A percentile compares a stretch with the other conserved stretches of the same genome.
phyloP scores from a whole-genome alignment of 2,329 filamentous ascomycete species.

The Cladorrhinum sp. region DNA sequence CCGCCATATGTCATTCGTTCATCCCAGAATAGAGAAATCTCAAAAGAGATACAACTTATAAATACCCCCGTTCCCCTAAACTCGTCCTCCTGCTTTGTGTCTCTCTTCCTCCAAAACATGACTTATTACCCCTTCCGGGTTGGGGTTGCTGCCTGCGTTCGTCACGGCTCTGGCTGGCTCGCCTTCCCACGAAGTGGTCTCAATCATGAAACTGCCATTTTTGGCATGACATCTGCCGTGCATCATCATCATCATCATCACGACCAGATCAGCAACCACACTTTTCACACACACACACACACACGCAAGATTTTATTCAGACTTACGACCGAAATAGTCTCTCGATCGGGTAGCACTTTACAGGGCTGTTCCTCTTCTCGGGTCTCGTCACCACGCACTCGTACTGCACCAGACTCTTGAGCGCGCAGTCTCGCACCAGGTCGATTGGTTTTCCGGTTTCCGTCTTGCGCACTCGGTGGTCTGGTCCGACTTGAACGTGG shows the following conservation, averaged over 20 bases:
- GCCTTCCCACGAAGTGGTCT: constrained; percentile 62
- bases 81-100: neutral
- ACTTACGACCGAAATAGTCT: constrained; percentile 59
- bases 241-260: neutral
- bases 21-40: neutral
- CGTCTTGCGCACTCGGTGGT: constrained; percentile 52
- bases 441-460: constrained; percentile 41
- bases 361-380: constrained; percentile 42
- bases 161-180: constrained; percentile 23
- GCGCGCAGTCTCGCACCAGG: constrained; percentile 49
- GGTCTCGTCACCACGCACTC: constrained; percentile 54
- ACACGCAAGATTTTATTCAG: neutral
- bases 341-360: constrained; percentile 56
- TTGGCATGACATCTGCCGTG: constrained; percentile 53
- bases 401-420: constrained; percentile 60
- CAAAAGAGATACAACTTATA: neutral
- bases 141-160: neutral
- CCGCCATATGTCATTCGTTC: neutral
- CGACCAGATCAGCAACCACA: constrained; percentile 4
- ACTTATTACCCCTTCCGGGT: neutral
- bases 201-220: constrained; percentile 53
- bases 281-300: neutral
- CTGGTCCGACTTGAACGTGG: constrained; percentile 46
- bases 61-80: neutral
- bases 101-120: neutral